Base-by-base conservation (phyloP, 2,329 filamentous ascomycete species). In the Metarhizium anisopliae region DNA sequence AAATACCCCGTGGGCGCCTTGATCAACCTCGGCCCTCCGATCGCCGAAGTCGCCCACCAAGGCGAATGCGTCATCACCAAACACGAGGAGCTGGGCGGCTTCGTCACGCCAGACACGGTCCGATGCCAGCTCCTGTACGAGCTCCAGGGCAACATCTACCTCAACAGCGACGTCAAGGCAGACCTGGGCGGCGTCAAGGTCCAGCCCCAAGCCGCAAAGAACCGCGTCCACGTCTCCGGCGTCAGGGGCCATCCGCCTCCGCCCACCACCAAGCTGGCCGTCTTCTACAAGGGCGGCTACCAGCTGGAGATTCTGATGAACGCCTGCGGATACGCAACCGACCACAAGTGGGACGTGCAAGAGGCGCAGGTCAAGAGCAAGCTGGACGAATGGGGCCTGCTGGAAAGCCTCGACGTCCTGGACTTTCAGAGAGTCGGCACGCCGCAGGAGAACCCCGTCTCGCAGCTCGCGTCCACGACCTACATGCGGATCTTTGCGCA, bases 181-280 rank as follows among this genome's bases (percentile, higher is more conserved):
- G 63, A 74, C 47, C 58, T 77, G 1, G 61, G 61, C 0, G 58
- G 71, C 13, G 63, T 78, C 4, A 45, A 47, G 0, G 61, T 79
- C 7, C 62, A 70, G 14, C 62, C 74, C 18, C 67, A 65, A 1
- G 70, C 68, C 1, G 62, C 49, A 8, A 38, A 53, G 5, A 61
- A 70, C 49, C 69, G 74, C 1, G 73, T 78, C 1, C 64, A 60
- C 11, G 67, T 79, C 0, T 70, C 67, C 0, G 74, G 75, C 0
- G 66, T 74, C 20, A 70, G 59, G 20, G 77, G 77, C 1, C 57
- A 61, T 1, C 70, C 74, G 0, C 77, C 77, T 2, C 77, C 77
- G 0, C 69, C 75, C 2, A 79, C 77, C 0, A 80, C 77, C 1
- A 80, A 80, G 59, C 67, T 77, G 6, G 77, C 76, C n/a, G 69